Percentiles rank a stretch among this genome's conserved stretches.
These are phyloP conservation scores for Kodamaea alishanica DNA, from an alignment of 1,139 yeast species.

Conservation along the genomic window DNA sequence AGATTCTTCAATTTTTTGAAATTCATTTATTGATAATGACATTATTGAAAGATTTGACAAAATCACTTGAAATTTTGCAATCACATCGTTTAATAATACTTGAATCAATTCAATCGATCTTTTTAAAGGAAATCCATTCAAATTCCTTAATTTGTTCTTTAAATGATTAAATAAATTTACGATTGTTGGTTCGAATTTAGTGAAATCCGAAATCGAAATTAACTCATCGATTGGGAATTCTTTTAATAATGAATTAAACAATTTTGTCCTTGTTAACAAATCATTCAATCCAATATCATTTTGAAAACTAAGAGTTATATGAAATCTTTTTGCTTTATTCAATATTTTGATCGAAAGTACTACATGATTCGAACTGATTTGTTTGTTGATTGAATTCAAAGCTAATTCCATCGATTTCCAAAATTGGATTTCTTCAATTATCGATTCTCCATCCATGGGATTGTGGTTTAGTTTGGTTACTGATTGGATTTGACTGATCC, in stretches of 20 bases:
- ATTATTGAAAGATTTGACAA: constrained; percentile 23
- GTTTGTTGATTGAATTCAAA: constrained; percentile 53
- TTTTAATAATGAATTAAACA: constrained; percentile 59
- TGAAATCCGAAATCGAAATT: constrained; percentile 34
- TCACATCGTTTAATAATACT: constrained; percentile 42
- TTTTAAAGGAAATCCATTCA: constrained; percentile 60
- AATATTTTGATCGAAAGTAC: constrained; percentile 59
- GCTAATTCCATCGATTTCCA: constrained; percentile 77
- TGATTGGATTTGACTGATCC: constrained; percentile 66
- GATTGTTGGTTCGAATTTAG: constrained; percentile 45
- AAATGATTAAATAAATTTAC: constrained; percentile 56
- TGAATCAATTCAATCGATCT: constrained; percentile 66
- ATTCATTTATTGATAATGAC: constrained; percentile 24
- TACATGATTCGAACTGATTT: constrained; percentile 54
- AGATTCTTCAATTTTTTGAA: constrained; percentile 18
- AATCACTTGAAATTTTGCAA: constrained; percentile 22
- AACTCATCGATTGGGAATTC: constrained; percentile 71
- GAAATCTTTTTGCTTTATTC: constrained; percentile 72
- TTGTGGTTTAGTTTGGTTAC: constrained; percentile 52
- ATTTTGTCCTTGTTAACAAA: constrained; percentile 48
- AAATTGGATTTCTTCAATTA: constrained; percentile 66
- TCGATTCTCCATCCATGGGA: constrained; percentile 55
- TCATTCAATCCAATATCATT: constrained; percentile 70
- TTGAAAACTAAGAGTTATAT: constrained; percentile 67
- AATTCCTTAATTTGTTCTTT: constrained; percentile 49